Evolutionary conservation across 1,139 yeast species (phyloP).

Genomic region (Zygoascus hellenicus): DNA sequence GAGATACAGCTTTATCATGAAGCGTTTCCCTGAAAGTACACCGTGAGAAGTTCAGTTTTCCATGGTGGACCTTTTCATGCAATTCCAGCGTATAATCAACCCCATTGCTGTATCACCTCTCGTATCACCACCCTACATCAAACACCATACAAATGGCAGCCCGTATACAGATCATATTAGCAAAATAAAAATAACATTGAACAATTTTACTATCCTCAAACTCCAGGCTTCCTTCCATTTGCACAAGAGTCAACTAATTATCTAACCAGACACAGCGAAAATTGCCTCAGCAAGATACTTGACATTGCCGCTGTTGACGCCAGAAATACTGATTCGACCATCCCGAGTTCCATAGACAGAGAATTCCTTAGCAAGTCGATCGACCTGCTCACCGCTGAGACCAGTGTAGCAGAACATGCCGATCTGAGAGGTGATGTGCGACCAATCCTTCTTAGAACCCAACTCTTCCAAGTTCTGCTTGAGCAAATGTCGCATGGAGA

Average conservation of each 20-base stretch:
- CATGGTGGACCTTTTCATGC: no score
- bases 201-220: background rate
- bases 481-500: slow-evolving; percentile 65
- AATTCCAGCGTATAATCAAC: no score
- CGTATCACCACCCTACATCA: no score
- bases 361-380: slow-evolving; percentile 67
- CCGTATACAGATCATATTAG: no score
- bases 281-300: slow-evolving; percentile 75
- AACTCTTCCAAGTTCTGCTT: slow-evolving; percentile 56
- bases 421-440: slow-evolving; percentile 82
- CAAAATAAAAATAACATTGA: background rate
- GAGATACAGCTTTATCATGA: no score
- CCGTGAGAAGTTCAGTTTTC: no score
- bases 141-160: no score
- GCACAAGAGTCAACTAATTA: no score
- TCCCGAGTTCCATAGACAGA: slow-evolving; percentile 63
- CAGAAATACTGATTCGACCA: slow-evolving; percentile 94
- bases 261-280: slow-evolving; percentile 36
- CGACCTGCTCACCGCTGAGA: slow-evolving; percentile 70
- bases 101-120: no score
- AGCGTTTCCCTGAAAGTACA: no score
- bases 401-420: slow-evolving; percentile 99
- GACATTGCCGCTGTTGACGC: slow-evolving; percentile 77
- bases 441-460: slow-evolving; percentile 88
- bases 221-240: background rate